Base-by-base conservation (phyloP, 2,329 filamentous ascomycete genomes). In the Torrubiella hemipterigena region DNA sequence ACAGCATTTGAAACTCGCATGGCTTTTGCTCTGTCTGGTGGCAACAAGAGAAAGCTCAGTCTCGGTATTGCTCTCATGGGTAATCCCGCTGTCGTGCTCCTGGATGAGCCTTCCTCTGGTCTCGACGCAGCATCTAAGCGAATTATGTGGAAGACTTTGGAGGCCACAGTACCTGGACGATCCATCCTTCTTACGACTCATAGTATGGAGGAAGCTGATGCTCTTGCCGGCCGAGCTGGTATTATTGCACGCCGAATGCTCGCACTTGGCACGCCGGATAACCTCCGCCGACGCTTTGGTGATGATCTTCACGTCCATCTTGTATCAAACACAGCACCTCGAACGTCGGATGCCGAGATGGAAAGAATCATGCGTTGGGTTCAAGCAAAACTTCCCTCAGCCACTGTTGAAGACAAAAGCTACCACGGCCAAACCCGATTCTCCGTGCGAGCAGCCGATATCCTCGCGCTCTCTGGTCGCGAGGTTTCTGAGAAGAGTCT, bases 141-240 rank as follows among this genome's bases (percentile, higher is more conserved):
- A 25, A 71, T 93, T 41, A 93, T 96, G 82, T 95, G 89, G 89
- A 74, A 74, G 34, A 93, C 86, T 0, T 65, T 95, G 1, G 72
- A 73, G 4, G 69, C 75, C 2, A 77, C 87, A 4, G 77, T 80
- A 0, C 70, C 75, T 0, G 85, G 85, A 0, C 72, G 87, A n/a
- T 82, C 79, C 1, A 73, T 95, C 12, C 65, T 96, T 2, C 68
- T 96, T 13, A 95, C 89, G 0, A 95, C 89, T 0, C 89, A 96
- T 53, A 83, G 75, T 29, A 94, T 95, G 86, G 87, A 95, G 52
- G 89, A 95, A 56, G 89, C 87, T 1, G 85, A 93, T 47, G 86
- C 86, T 1, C 65, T 96, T 3, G 87, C 87, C 0, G 76, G 75
- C 18, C 70, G 85, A 2, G 85, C 81, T 0, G 89, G 85, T 10